Conservation (phyloP, 805 yeast species). For the Saccharomycodes ludwigii region DNA sequence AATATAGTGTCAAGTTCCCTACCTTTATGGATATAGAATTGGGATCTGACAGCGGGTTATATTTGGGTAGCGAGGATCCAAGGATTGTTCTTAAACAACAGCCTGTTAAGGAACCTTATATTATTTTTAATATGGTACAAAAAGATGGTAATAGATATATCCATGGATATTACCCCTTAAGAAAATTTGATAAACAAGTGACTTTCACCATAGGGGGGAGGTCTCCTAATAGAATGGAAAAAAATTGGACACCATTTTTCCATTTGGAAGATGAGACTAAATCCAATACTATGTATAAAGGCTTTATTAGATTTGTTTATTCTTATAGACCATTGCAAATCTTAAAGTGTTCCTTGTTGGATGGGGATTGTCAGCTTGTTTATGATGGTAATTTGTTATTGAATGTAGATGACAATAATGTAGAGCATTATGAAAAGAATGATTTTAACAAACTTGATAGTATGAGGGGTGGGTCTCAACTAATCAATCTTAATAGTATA, state of each 20-base stretch:
- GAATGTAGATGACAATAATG: background rate
- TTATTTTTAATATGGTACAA: background rate
- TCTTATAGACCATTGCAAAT: conserved; percentile 12
- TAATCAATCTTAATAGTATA: conserved; percentile 9
- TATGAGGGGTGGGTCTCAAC: conserved; percentile 16
- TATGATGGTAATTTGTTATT: conserved; percentile 9
- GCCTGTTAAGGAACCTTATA: conserved; percentile 16
- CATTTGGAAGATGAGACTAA: conserved; percentile 1
- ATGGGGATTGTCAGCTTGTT: conserved; percentile 11
- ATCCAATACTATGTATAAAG: conserved; percentile 11
- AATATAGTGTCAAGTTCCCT: background rate
- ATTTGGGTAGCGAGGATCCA: background rate
- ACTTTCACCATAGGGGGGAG: background rate
- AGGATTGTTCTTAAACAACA: background rate
- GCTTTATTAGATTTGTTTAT: conserved; percentile 12
- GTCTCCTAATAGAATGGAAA: background rate
- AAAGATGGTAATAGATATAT: conserved; percentile 1
- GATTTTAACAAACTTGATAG: background rate
- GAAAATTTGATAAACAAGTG: background rate
- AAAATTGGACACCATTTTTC: conserved; percentile 1
- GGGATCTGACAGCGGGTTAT: background rate
- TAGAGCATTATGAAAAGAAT: too few relatives aligned
- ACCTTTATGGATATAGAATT: background rate
- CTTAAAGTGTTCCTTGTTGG: conserved; percentile 13
- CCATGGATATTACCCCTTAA: conserved; percentile 1